phyloP scores from a whole-genome alignment of 257 asterid species.

The Cordia subcordata region DNA sequence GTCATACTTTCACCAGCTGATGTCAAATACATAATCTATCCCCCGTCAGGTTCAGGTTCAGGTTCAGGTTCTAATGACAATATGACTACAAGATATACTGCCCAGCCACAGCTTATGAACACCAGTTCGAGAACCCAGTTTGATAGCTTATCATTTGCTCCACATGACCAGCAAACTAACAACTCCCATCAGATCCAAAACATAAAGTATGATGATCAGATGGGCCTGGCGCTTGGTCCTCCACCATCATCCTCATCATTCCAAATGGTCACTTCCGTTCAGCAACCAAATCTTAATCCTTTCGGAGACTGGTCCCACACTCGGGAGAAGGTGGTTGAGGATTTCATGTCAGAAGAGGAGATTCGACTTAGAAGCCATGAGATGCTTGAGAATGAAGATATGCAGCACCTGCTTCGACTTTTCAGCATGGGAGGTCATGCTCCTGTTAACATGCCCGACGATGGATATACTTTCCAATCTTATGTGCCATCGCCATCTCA shows the following conservation, averaged over 20 bases:
- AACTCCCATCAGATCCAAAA: slow-evolving; percentile 43
- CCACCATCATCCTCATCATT: slow-evolving; percentile 46
- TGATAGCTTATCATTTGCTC: slow-evolving; percentile 36
- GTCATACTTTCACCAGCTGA: too few relatives aligned
- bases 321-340: slow-evolving; percentile 62
- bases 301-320: slow-evolving; percentile 72
- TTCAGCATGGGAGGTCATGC: slow-evolving; percentile 81
- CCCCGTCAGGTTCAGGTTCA: background rate
- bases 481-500: slow-evolving; percentile 63
- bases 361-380: slow-evolving; percentile 86
- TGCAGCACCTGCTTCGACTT: slow-evolving; percentile 85
- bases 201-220: slow-evolving; percentile 30
- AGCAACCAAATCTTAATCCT: slow-evolving; percentile 47
- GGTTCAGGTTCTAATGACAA: slow-evolving; percentile 52
- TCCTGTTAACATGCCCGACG: slow-evolving; percentile 45
- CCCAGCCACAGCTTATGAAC: slow-evolving; percentile 38
- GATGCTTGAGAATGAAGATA: slow-evolving; percentile 88
- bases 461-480: slow-evolving; percentile 53
- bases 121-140: slow-evolving; percentile 40
- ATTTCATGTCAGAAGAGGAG: slow-evolving; percentile 83
- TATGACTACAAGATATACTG: slow-evolving; percentile 40
- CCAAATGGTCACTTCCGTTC: slow-evolving; percentile 38
- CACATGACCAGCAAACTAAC: slow-evolving; percentile 36
- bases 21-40: too few relatives aligned
- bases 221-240: slow-evolving; percentile 69